These are phyloP conservation scores for Vachellia pachyceras DNA, from an alignment of 306 rosid genomes.

Conservation along the genomic window DNA sequence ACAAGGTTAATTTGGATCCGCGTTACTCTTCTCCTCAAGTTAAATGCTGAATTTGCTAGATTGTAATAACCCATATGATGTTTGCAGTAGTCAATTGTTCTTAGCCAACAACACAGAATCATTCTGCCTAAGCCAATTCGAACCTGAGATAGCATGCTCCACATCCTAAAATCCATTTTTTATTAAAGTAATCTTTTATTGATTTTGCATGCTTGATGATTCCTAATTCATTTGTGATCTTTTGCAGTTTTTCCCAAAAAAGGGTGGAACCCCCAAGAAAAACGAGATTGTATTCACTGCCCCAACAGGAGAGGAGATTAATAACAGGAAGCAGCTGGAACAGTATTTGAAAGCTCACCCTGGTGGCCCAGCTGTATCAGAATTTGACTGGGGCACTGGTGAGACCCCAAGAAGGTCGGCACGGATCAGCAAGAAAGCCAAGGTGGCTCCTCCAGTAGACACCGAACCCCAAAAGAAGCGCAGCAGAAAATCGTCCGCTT, in stretches of 20 bases:
- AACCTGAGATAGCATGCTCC: neutral
- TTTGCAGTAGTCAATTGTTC: conserved; percentile 27
- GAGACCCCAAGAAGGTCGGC: conserved; percentile 97
- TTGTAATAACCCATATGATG: conserved; percentile 34
- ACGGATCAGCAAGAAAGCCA: conserved; percentile 86
- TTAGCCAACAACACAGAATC: neutral
- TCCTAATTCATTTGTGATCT: conserved; percentile 34
- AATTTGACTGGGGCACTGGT: conserved; percentile 97
- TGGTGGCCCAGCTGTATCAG: conserved; percentile 76
- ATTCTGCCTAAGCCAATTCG: neutral
- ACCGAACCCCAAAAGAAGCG: conserved; percentile 76
- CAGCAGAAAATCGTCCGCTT: conserved; percentile 59
- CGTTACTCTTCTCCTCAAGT: neutral
- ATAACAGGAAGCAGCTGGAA: conserved; percentile 76
- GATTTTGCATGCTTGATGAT: conserved; percentile 31
- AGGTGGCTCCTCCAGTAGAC: conserved; percentile 58
- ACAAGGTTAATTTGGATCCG: conserved; percentile 14
- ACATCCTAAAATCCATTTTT: neutral
- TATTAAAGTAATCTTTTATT: neutral
- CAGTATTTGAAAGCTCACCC: conserved; percentile 91
- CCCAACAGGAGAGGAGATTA: conserved; percentile 94
- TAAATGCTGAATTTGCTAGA: conserved; percentile 34
- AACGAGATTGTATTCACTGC: conserved; percentile 81
- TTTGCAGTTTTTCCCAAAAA: conserved; percentile 83
- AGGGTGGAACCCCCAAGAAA: conserved; percentile 85